phyloP scores from a whole-genome alignment of 306 rosid genomes.

The Fragaria iinumae region DNA sequence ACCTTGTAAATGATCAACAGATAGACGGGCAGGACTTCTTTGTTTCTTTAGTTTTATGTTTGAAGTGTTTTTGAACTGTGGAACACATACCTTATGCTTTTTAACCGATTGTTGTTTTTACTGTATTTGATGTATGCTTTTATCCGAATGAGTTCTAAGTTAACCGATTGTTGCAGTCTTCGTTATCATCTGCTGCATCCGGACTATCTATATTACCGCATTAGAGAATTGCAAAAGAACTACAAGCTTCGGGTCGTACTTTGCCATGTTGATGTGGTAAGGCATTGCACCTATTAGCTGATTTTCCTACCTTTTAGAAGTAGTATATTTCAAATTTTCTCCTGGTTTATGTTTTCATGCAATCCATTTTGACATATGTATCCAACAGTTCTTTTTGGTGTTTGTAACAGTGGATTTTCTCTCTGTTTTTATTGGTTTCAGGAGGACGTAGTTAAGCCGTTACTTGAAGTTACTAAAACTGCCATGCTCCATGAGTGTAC shows the following conservation, averaged over 20 bases:
- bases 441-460: slow-evolving; percentile 94
- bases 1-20: background rate
- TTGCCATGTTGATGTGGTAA: slow-evolving; percentile 96
- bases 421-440: slow-evolving; percentile 36
- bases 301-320: slow-evolving; percentile 2
- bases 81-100: background rate
- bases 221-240: slow-evolving; percentile 88
- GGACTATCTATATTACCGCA: slow-evolving; percentile 83
- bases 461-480: slow-evolving; percentile 95
- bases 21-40: background rate
- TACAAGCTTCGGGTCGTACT: slow-evolving; percentile 87
- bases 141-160: slow-evolving; percentile 20
- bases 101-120: background rate
- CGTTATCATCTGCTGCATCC: slow-evolving; percentile 98
- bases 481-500: slow-evolving; percentile 95
- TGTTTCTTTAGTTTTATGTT: slow-evolving; percentile 12
- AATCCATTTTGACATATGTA: slow-evolving; percentile 6
- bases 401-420: slow-evolving; percentile 21
- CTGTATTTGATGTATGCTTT: slow-evolving; percentile 17
- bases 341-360: slow-evolving; percentile 14
- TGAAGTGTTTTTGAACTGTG: background rate
- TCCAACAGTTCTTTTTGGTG: background rate
- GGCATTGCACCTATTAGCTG: slow-evolving; percentile 17
- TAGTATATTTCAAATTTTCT: background rate
- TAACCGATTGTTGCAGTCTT: slow-evolving; percentile 65